These are phyloP conservation scores for Fraxinus baroniana DNA, from an alignment of 305 asterid species.

Conservation along the genomic window DNA sequence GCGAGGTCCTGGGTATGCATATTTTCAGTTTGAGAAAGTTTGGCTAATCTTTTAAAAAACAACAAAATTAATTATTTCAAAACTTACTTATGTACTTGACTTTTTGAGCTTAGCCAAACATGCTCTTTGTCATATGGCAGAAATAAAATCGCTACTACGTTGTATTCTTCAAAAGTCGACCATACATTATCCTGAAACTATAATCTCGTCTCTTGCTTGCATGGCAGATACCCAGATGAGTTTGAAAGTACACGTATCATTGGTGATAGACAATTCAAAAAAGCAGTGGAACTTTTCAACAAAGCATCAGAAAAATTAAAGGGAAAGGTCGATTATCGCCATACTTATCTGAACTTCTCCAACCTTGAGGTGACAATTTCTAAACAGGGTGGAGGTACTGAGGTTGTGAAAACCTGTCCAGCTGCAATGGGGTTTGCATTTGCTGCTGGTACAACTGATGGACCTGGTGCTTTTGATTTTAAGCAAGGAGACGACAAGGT, in stretches of 20 bases:
- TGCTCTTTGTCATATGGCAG: not conserved
- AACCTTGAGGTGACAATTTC: slow-evolving; percentile 70
- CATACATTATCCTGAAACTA: slow-evolving; percentile 1
- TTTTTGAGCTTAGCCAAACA: not conserved
- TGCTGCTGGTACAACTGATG: slow-evolving; percentile 99
- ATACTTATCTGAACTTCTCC: slow-evolving; percentile 74
- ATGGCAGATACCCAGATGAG: slow-evolving; percentile 79
- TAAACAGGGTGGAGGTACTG: slow-evolving; percentile 52
- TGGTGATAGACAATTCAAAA: slow-evolving; percentile 85
- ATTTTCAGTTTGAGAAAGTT: slow-evolving; percentile 7
- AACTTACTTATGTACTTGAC: not conserved
- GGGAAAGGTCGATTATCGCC: slow-evolving; percentile 83
- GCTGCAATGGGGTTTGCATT: slow-evolving; percentile 99
- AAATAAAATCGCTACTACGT: not conserved
- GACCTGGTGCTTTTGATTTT: slow-evolving; percentile 99
- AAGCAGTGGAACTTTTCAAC: slow-evolving; percentile 75
- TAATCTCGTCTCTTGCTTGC: slow-evolving; percentile 27
- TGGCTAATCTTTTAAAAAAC: not conserved
- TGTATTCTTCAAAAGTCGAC: not conserved
- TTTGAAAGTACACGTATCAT: slow-evolving; percentile 93
- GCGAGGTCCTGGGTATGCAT: slow-evolving; percentile 91
- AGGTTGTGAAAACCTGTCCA: slow-evolving; percentile 80
- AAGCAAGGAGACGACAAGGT: slow-evolving; percentile 90
- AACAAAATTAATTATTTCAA: not conserved
- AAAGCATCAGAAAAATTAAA: slow-evolving; percentile 65